Conservation (phyloP, 176 grass and related monocot species). For the Carex kokanica region DNA sequence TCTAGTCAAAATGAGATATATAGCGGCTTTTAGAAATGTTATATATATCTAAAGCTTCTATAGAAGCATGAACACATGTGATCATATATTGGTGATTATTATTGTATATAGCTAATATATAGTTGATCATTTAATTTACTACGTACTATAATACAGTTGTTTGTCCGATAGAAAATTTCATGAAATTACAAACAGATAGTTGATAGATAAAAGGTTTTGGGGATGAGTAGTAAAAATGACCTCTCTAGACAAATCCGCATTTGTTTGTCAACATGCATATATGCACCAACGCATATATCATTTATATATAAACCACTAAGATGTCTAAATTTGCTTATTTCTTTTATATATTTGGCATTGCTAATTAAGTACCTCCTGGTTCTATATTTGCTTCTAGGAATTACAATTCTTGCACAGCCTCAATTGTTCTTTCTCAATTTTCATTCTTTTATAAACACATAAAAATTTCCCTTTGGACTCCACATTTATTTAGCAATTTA, state of each 20-base stretch:
- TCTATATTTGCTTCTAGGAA: not conserved
- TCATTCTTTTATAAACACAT: not conserved
- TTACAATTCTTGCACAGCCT: not conserved
- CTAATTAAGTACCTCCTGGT: not conserved
- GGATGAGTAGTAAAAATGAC: not conserved
- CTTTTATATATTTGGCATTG: too few relatives aligned
- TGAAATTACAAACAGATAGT: not conserved
- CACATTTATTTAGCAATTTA: not conserved
- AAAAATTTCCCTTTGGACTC: too few relatives aligned
- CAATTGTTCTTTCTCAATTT: not conserved
- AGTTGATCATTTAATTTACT: not conserved
- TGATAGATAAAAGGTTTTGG: not conserved
- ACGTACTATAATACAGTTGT: not conserved
- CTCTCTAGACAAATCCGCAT: not conserved
- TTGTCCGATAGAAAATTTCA: not conserved
- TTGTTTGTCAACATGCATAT: conserved; percentile 1
- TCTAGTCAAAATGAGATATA: not conserved
- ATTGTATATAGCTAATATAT: not conserved
- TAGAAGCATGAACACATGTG: not conserved
- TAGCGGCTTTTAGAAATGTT: not conserved
- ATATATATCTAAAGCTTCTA: not conserved
- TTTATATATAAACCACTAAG: not conserved
- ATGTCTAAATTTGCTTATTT: not conserved
- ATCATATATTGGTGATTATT: not conserved
- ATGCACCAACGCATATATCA: not conserved